Evolutionary conservation across 2,329 filamentous ascomycete genomes (phyloP).

Genomic region (Clonostachys byssicola): DNA sequence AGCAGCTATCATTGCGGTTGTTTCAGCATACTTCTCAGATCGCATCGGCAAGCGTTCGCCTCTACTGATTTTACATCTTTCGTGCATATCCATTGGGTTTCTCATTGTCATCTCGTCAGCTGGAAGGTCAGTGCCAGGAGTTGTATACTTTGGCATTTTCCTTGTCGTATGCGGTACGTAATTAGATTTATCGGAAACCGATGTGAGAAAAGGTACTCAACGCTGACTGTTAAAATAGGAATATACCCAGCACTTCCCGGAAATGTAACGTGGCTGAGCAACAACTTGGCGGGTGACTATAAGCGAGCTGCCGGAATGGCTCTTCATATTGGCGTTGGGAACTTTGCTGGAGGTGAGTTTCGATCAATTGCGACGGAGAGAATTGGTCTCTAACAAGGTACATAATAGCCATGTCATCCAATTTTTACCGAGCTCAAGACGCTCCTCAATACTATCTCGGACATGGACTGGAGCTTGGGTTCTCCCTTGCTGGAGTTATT

Average conservation of each 20-base stretch:
- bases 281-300: slow-evolving; percentile 65
- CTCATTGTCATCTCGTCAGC: no score
- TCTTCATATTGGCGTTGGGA: slow-evolving; percentile 58
- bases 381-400: no score
- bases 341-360: slow-evolving; percentile 35
- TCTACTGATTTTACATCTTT: no score
- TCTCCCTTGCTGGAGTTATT: slow-evolving; percentile 38
- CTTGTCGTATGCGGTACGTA: no score
- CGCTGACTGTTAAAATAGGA: slow-evolving; percentile 25
- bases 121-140: no score
- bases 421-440: slow-evolving; percentile 59
- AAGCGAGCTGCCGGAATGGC: slow-evolving; percentile 66
- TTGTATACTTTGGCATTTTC: no score
- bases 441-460: slow-evolving; percentile 43
- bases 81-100: no score
- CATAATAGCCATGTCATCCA: slow-evolving; percentile 58
- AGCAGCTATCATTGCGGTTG: slow-evolving; percentile 55
- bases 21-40: slow-evolving; percentile 52
- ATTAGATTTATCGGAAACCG: no score
- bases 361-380: no score
- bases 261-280: slow-evolving; percentile 73
- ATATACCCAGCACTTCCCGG: slow-evolving; percentile 80
- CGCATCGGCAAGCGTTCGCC: slow-evolving; percentile 36
- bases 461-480: slow-evolving; percentile 44
- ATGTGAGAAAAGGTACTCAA: no score